Base-by-base conservation (phyloP, 768 basidiomycete genomes). In the Podaxis sp. region DNA sequence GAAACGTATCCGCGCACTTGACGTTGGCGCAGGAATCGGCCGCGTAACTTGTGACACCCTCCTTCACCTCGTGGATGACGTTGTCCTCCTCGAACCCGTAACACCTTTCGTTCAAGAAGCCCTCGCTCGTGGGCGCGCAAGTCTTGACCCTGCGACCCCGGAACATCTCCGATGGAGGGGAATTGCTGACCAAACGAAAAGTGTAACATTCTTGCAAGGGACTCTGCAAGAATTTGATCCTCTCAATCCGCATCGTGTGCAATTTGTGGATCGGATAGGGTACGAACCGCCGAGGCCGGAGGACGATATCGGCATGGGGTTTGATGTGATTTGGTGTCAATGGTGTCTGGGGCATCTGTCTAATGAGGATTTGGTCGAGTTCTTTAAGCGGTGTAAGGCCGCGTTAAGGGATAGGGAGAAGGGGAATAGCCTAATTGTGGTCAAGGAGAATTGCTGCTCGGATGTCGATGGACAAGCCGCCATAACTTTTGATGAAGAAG, bases 251-350 rank as follows among this genome's bases (percentile, higher is more conserved):
- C 79, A 82, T 63, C 77, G 73, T 60, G 76, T 74, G 6, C 80
- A 74, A 40, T 80, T 84, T 63, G 72, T 90, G 28, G 90, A 87
- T 55, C 85, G 90, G 13, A 77, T 94, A 5, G 93, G 93, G 2
- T 85, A 84, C 70, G 75, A 75, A n/a, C 79, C 82, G 0, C 68
- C 70, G 6, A 74, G 76, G 26, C 78, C 78, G 28, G 69, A 70
- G 41, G 76, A 77, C 37, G 85, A 83, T 56, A 84, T 84, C 37
- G 71, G 78, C n/a, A 76, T 80, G 49, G 84, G 84, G 1, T 98
- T 95, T 75, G 96, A 99, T 74, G 84, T 95, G 58, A 84, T 96
- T 62, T 95, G 93, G 96, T 93, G 93, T 69, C 96, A 99, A 73
- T 99, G 96, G 96, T 96, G 96, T 77, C 82, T 98, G 15, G 92